These are phyloP conservation scores for Cordyceps tenuipes DNA, from an alignment of 2,329 filamentous ascomycete genomes.

Conservation along the genomic window DNA sequence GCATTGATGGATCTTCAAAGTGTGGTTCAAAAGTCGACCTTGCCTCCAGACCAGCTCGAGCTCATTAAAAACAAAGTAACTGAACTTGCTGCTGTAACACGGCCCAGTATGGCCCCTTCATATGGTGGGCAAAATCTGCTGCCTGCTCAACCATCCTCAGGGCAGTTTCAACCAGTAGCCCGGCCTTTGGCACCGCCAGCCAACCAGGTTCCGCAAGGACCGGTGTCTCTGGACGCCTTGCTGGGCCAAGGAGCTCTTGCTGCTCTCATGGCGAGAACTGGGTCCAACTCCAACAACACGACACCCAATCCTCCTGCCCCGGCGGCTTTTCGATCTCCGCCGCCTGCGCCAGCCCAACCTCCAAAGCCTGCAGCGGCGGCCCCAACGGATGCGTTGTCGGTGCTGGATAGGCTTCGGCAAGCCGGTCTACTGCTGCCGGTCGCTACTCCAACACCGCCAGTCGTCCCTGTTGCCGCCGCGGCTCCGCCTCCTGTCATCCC, in stretches of 20 bases:
- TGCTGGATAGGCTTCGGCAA: constrained; percentile 60
- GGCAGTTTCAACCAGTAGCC: constrained; percentile 23
- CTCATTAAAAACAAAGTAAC: constrained; percentile 80
- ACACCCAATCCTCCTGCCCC: constrained; percentile 33
- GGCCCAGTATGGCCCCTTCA: constrained; percentile 23
- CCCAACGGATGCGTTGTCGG: constrained; percentile 43
- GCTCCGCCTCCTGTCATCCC: constrained; percentile 25
- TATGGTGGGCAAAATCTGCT: constrained; percentile 17
- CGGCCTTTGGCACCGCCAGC: constrained; percentile 27
- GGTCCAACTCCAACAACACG: constrained; percentile 37
- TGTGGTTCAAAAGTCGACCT: constrained; percentile 64
- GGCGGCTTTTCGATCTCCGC: constrained; percentile 40
- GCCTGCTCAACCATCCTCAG: constrained; percentile 18
- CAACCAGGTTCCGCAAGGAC: constrained; percentile 23
- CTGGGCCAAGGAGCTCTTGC: constrained; percentile 53
- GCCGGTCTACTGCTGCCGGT: constrained; percentile 54
- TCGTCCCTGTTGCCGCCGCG: constrained; percentile 17
- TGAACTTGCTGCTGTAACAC: constrained; percentile 58
- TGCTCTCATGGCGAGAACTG: constrained; percentile 47
- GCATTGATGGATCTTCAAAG: constrained; percentile 75
- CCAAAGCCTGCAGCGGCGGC: constrained; percentile 29
- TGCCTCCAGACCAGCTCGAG: constrained; percentile 74
- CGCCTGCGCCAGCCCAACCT: constrained; percentile 21
- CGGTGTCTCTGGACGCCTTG: constrained; percentile 49
- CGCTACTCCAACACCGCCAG: constrained; percentile 28